Evolutionary conservation across 129 eudicot species (phyloP).

Genomic region (Solidago caesia): DNA sequence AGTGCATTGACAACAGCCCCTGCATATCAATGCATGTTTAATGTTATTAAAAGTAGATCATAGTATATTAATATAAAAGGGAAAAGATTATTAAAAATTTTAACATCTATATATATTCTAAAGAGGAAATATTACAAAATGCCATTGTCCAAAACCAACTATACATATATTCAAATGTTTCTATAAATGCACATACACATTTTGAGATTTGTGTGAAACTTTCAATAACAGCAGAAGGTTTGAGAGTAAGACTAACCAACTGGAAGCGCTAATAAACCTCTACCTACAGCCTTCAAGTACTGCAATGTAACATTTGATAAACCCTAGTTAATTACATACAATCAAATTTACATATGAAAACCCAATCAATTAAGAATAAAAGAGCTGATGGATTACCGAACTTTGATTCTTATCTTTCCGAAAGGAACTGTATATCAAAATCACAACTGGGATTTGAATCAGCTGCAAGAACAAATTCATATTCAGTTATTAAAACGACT

Average conservation of each 20-base stretch:
- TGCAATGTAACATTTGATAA: conserved; percentile 32
- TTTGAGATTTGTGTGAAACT: not conserved
- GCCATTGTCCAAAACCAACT: not conserved
- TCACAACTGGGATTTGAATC: conserved; percentile 54
- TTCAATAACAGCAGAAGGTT: conserved; percentile 6
- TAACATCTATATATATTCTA: not conserved
- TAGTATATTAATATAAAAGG: conserved; percentile 8
- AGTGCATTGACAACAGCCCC: conserved; percentile 82
- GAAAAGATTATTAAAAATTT: not conserved
- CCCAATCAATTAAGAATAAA: not conserved
- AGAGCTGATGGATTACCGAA: conserved; percentile 47
- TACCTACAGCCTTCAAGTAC: conserved; percentile 79
- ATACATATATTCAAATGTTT: not conserved
- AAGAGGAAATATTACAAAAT: not conserved
- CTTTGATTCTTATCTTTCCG: conserved; percentile 47
- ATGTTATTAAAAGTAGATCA: conserved; percentile 2
- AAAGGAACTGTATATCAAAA: conserved; percentile 47
- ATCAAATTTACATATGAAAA: not conserved
- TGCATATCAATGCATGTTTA: conserved; percentile 30
- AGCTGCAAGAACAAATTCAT: conserved; percentile 44
- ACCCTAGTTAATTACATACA: not conserved
- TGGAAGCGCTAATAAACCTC: conserved; percentile 71
- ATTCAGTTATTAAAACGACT: not conserved
- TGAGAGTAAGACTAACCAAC: conserved; percentile 51
- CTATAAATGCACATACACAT: not conserved